Conservation (phyloP, 2,329 filamentous ascomycete species). For the Cladosporium halotolerans region DNA sequence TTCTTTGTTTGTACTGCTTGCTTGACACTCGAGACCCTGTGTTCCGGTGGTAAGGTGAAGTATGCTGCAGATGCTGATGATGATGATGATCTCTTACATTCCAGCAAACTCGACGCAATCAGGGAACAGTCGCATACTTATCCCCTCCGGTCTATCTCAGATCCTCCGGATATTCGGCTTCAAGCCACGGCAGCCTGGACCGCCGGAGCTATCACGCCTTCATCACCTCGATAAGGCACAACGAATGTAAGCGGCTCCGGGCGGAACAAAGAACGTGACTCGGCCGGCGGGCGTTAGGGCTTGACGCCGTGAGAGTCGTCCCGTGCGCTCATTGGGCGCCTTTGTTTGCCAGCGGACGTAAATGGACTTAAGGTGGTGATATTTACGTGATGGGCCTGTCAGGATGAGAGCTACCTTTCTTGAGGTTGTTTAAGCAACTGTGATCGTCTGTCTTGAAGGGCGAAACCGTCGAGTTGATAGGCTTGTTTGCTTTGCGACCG, state of each 20-base stretch:
- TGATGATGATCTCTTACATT: no score
- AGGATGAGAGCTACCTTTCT: neutral
- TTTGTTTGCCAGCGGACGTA: no score
- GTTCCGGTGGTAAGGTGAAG: no score
- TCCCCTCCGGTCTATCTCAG: neutral
- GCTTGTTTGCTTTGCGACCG: neutral
- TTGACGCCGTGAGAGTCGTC: no score
- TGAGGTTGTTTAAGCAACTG: neutral
- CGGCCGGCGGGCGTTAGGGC: no score
- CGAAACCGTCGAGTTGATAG: neutral
- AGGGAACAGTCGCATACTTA: constrained; percentile 6
- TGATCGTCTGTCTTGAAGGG: neutral
- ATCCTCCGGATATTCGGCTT: constrained; percentile 1
- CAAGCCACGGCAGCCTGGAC: neutral
- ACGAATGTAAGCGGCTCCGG: no score
- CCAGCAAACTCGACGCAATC: no score
- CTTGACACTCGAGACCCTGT: no score
- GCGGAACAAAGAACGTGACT: no score
- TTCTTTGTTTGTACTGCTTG: neutral
- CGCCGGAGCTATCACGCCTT: constrained; percentile 8
- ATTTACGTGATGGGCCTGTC: neutral
- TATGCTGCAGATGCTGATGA: no score
- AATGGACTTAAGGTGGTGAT: no score
- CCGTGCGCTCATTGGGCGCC: no score
- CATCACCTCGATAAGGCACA: neutral